phyloP scores from a whole-genome alignment of 2,329 filamentous ascomycete species.

The Colletotrichum lentis region DNA sequence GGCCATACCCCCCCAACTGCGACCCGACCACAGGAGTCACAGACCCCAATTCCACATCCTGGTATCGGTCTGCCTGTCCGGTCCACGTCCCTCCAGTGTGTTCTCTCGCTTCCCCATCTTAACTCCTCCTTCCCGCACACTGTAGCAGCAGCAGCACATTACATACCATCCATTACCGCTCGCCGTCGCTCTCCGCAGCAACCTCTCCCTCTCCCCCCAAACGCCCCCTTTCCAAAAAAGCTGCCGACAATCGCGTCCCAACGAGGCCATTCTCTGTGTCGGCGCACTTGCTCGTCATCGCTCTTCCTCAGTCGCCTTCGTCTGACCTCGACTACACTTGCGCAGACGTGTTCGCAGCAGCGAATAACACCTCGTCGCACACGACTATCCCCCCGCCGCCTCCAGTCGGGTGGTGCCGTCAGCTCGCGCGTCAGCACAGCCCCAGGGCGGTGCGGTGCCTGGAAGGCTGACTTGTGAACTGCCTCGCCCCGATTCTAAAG shows the following conservation, averaged over 20 bases:
- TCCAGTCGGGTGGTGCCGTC: slow-evolving; percentile 39
- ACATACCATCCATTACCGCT: slow-evolving; percentile 8
- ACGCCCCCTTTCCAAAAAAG: slow-evolving; percentile 18
- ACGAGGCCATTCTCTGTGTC: neutral
- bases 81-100: slow-evolving; percentile 15
- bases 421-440: slow-evolving; percentile 52
- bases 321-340: slow-evolving; percentile 17
- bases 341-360: slow-evolving; percentile 28
- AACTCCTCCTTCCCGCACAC: slow-evolving; percentile 29
- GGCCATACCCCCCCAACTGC: slow-evolving; percentile 2
- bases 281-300: slow-evolving; percentile 9
- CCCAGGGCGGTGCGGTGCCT: slow-evolving; percentile 51
- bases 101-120: slow-evolving; percentile 34
- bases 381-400: slow-evolving; percentile 28
- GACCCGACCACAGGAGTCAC: slow-evolving; percentile 14
- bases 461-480: slow-evolving; percentile 57
- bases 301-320: slow-evolving; percentile 5
- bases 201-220: slow-evolving; percentile 18
- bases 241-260: slow-evolving; percentile 10
- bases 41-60: slow-evolving; percentile 22
- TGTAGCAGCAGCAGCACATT: slow-evolving; percentile 6
- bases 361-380: slow-evolving; percentile 32
- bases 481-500: slow-evolving; percentile 53
- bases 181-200: slow-evolving; percentile 16
- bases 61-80: slow-evolving; percentile 16